phyloP scores from a whole-genome alignment of 495 filamentous ascomycete genomes.

The Lasiosphaeria miniovina region DNA sequence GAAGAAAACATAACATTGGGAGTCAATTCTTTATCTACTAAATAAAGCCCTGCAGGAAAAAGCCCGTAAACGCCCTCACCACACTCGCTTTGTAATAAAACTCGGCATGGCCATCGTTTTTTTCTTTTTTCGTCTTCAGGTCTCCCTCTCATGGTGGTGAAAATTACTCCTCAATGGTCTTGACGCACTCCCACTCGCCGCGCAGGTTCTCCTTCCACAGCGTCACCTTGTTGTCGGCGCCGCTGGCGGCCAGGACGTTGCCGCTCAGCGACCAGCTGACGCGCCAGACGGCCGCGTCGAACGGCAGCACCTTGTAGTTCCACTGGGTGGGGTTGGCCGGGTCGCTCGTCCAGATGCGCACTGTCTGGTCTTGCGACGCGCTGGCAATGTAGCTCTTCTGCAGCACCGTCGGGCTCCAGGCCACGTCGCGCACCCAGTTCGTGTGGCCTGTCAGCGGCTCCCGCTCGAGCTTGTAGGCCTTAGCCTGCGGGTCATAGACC shows the following conservation, averaged over 20 bases:
- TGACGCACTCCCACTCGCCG: conserved; percentile 89
- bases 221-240: conserved; percentile 94
- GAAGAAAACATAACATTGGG: too few relatives aligned
- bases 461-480: conserved; percentile 51
- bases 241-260: conserved; percentile 90
- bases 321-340: conserved; percentile 61
- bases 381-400: conserved; percentile 94
- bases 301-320: conserved; percentile 76
- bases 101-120: neutral
- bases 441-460: conserved; percentile 70
- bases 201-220: conserved; percentile 81
- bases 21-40: too few relatives aligned
- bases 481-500: conserved; percentile 51
- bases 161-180: conserved; percentile 85
- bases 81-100: neutral
- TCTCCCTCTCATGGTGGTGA: neutral
- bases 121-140: neutral
- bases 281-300: conserved; percentile 88
- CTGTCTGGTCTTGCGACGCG: conserved; percentile 93
- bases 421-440: conserved; percentile 98
- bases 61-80: neutral
- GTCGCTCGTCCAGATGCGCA: conserved; percentile 90
- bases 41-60: neutral
- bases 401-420: conserved; percentile 91
- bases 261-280: conserved; percentile 98